A percentile compares a stretch with the other conserved stretches of the same genome.
These are phyloP conservation scores for Raddia guianensis DNA, from an alignment of 176 grass and related monocot genomes.

Conservation along the genomic window DNA sequence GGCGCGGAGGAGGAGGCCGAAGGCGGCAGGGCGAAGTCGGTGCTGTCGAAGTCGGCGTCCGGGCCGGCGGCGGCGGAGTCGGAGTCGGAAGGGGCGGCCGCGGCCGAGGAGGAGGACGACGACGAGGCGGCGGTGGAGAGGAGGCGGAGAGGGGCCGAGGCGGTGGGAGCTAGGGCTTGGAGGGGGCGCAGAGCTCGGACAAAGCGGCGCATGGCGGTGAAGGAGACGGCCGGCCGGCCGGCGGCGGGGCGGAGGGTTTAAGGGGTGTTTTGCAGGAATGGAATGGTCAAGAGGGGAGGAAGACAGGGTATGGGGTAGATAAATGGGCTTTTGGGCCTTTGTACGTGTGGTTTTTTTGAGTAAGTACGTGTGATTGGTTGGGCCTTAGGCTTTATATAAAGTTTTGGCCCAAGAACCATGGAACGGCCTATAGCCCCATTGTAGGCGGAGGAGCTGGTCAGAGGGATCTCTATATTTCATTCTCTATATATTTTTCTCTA, in stretches of 20 bases:
- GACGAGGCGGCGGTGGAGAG: slow-evolving; percentile 38
- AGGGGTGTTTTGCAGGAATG: slow-evolving; percentile 7
- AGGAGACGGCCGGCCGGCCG: background rate
- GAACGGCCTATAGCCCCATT: no score
- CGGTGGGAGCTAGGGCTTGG: background rate
- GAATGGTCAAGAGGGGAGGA: background rate
- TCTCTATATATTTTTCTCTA: no score
- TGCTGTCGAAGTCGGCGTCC: slow-evolving; percentile 47
- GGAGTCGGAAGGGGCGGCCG: slow-evolving; percentile 41
- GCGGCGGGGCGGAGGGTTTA: slow-evolving; percentile 53
- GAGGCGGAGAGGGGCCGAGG: slow-evolving; percentile 16
- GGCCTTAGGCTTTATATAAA: no score
- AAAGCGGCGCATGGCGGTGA: slow-evolving; percentile 48
- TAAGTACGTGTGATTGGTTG: background rate
- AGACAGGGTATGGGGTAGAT: background rate
- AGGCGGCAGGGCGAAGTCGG: slow-evolving; percentile 43
- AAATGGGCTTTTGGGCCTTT: background rate
- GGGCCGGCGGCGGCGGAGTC: slow-evolving; percentile 12
- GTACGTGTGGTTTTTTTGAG: background rate
- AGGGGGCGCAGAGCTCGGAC: slow-evolving; percentile 33
- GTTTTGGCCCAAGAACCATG: no score
- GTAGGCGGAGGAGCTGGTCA: no score
- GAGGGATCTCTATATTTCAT: no score
- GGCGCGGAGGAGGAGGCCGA: slow-evolving; percentile 2
- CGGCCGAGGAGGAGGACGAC: slow-evolving; percentile 12